A percentile compares a stretch with the other conserved stretches of the same genome.
Conservation (phyloP, 805 yeast species). For the Sugiyamaella mastotermitis region DNA sequence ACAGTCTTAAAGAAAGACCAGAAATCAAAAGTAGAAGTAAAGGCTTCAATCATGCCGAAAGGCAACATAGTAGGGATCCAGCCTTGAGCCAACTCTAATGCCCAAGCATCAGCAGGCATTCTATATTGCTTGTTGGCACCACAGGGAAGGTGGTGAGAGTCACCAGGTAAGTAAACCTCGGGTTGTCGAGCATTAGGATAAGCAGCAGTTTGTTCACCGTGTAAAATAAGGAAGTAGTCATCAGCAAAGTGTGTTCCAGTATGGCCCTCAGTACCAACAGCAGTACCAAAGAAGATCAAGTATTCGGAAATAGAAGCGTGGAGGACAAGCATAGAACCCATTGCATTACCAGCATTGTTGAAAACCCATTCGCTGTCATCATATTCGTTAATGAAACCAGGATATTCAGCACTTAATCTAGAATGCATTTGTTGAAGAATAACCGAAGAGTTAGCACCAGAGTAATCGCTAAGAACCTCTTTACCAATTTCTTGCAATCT, state of each 20-base stretch:
- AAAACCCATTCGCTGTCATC: conserved; percentile 85
- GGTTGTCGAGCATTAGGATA: conserved; percentile 55
- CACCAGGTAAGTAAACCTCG: conserved; percentile 80
- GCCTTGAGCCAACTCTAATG: conserved; percentile 95
- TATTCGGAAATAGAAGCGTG: conserved; percentile 95
- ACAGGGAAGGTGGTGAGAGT: conserved; percentile 68
- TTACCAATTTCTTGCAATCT: conserved; percentile 56
- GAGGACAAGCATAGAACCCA: conserved; percentile 86
- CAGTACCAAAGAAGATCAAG: conserved; percentile 86
- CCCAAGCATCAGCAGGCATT: conserved; percentile 78
- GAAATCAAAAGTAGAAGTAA: conserved; percentile 76
- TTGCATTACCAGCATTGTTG: conserved; percentile 98
- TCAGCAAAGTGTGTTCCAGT: conserved; percentile 95
- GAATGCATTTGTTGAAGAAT: conserved; percentile 58
- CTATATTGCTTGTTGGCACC: conserved; percentile 79
- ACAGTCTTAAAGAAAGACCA: conserved; percentile 63
- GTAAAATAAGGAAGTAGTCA: conserved; percentile 87
- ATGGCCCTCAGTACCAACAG: conserved; percentile 95
- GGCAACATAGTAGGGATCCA: conserved; percentile 99
- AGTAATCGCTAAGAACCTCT: conserved; percentile 35
- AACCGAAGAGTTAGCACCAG: conserved; percentile 44
- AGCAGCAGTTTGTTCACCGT: conserved; percentile 75
- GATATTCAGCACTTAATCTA: conserved; percentile 57
- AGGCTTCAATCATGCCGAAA: conserved; percentile 79
- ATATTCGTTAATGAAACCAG: conserved; percentile 65